Percentiles rank a stretch among this genome's conserved stretches.
These are phyloP conservation scores for Albatrellus ellisii DNA, from an alignment of 768 basidiomycete genomes.

Conservation along the genomic window DNA sequence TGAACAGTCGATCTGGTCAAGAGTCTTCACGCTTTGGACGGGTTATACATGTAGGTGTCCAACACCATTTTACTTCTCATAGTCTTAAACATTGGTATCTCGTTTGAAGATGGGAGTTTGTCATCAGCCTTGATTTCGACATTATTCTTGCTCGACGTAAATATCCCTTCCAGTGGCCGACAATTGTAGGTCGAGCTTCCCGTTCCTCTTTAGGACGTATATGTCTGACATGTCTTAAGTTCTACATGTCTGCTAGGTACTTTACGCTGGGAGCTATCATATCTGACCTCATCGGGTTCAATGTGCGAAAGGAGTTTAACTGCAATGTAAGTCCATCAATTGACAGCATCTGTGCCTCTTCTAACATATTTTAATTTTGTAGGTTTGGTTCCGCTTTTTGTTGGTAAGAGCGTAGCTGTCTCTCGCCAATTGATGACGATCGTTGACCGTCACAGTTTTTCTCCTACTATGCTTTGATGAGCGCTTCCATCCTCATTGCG, in stretches of 20 bases:
- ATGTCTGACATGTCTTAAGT: too few relatives aligned
- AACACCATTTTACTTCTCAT: too few relatives aligned
- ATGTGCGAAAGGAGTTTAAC: conserved; percentile 2
- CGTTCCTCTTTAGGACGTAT: too few relatives aligned
- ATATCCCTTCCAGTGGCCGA: too few relatives aligned
- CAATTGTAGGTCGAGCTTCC: too few relatives aligned
- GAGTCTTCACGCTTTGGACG: too few relatives aligned
- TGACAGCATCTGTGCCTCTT: not conserved
- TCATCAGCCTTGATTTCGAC: too few relatives aligned
- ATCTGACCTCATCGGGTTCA: conserved; percentile 4
- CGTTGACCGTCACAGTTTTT: not conserved
- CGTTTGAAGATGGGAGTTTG: too few relatives aligned
- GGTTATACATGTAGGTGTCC: too few relatives aligned
- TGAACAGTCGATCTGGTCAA: too few relatives aligned
- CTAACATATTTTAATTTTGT: not conserved
- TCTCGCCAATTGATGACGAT: not conserved
- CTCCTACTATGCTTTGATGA: not conserved
- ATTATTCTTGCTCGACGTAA: too few relatives aligned
- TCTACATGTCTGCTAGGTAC: conserved; percentile 6
- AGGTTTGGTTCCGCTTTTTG: conserved; percentile 5
- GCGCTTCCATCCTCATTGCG: conserved; percentile 3
- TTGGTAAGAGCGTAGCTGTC: not conserved
- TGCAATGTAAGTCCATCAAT: conserved; percentile 4
- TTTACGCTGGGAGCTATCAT: conserved; percentile 5
- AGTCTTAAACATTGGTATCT: too few relatives aligned